Evolutionary conservation across 495 filamentous ascomycete species (phyloP).

Genomic region (Xanthoparmelia taractica): DNA sequence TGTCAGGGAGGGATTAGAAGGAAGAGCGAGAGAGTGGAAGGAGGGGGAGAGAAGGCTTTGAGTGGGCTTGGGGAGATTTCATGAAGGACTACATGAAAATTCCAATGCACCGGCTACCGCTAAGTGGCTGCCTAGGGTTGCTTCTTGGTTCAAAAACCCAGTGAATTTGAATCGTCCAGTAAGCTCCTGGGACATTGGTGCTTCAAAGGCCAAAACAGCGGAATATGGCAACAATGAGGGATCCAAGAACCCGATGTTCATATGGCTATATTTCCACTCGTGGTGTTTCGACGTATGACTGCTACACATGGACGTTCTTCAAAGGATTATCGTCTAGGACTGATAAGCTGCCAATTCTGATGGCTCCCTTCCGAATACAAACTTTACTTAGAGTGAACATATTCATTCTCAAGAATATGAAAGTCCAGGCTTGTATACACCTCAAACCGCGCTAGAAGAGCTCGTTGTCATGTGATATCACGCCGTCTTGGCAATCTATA

Average conservation of each 20-base stretch:
- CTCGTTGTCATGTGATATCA: too few relatives aligned
- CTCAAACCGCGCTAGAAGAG: too few relatives aligned
- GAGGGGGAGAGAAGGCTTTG: constrained; percentile 21
- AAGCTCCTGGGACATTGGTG: neutral
- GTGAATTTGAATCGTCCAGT: neutral
- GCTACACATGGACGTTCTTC: neutral
- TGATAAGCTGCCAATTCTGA: neutral
- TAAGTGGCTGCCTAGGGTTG: neutral
- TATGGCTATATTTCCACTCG: neutral
- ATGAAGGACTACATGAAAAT: neutral
- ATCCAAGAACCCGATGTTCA: neutral
- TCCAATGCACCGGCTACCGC: neutral
- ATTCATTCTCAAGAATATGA: too few relatives aligned
- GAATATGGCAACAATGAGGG: neutral
- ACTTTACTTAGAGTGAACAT: too few relatives aligned
- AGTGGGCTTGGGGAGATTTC: neutral
- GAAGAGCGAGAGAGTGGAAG: constrained; percentile 23
- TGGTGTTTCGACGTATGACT: neutral
- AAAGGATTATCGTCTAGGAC: neutral
- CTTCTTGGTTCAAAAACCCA: neutral
- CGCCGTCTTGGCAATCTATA: too few relatives aligned
- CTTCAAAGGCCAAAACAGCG: neutral
- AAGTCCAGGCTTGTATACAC: too few relatives aligned
- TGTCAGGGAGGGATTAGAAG: constrained; percentile 48
- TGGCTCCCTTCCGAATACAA: too few relatives aligned